A percentile compares a stretch with the other conserved stretches of the same genome.
Conservation (phyloP, 371 early-diverging fungal genomes). For the Mortierella polycephala region DNA sequence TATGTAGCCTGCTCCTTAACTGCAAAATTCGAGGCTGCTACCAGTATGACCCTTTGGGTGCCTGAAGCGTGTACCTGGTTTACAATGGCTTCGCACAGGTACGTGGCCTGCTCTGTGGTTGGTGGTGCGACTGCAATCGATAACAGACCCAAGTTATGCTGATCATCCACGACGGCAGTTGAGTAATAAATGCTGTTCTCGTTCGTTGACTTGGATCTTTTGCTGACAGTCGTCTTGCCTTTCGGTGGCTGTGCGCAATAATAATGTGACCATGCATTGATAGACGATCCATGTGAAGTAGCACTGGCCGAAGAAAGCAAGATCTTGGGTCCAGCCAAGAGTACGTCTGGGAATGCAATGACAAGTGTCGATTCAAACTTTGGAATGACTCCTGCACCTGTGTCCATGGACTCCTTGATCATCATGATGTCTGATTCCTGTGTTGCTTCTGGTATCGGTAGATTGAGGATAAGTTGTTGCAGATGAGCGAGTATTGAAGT, state of each 20-base stretch:
- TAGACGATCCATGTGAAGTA: constrained; percentile 1
- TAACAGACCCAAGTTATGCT: constrained; percentile 19
- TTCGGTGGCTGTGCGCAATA: constrained; percentile 7
- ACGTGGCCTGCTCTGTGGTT: constrained; percentile 32
- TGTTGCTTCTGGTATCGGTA: not conserved
- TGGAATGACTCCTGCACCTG: constrained; percentile 12
- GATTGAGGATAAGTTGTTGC: not conserved
- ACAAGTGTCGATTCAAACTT: constrained; percentile 37
- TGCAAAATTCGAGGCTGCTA: constrained; percentile 31
- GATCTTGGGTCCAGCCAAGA: constrained; percentile 40
- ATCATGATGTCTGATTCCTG: constrained; percentile 5
- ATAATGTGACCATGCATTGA: constrained; percentile 30
- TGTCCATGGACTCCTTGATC: constrained; percentile 18
- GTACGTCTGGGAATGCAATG: constrained; percentile 40
- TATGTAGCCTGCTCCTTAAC: constrained; percentile 15
- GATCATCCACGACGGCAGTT: not conserved
- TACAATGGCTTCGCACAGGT: constrained; percentile 43
- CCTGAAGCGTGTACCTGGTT: constrained; percentile 24
- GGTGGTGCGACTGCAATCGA: constrained; percentile 24
- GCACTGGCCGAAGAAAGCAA: constrained; percentile 16
- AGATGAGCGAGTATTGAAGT: not conserved
- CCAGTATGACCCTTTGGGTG: constrained; percentile 23
- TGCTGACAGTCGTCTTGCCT: not conserved
- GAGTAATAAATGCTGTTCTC: constrained; percentile 10
- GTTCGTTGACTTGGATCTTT: not conserved